A percentile compares a stretch with the other conserved stretches of the same genome.
Evolutionary conservation across 208 protist genomes (phyloP).

Genomic region (Trypanosoma cruzi): DNA sequence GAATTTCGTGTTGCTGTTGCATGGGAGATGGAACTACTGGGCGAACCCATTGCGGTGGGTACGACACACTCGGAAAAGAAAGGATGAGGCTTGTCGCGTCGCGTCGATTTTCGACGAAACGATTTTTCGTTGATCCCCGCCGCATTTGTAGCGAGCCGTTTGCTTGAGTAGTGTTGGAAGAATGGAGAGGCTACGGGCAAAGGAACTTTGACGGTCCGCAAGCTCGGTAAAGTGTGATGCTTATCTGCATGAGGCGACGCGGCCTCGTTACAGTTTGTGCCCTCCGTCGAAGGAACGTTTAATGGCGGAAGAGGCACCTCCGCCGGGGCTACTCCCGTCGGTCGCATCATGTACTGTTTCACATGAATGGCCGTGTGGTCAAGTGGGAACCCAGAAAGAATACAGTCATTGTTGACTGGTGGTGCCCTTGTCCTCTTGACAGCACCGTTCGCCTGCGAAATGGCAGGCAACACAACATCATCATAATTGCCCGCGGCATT

Average conservation of each 20-base stretch:
- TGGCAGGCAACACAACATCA: background rate
- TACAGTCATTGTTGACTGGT: background rate
- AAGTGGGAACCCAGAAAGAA: conserved; percentile 23
- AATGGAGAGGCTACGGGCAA: conserved; percentile 52
- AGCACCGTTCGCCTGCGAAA: background rate
- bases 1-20: background rate
- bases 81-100: background rate
- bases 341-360: conserved; percentile 21
- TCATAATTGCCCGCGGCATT: background rate
- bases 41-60: background rate
- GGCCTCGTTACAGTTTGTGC: background rate
- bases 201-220: conserved; percentile 10
- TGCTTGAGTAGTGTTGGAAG: conserved; percentile 47
- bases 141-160: conserved; percentile 24
- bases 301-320: conserved; percentile 19
- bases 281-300: background rate
- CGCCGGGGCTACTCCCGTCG: background rate
- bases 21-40: background rate
- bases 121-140: background rate
- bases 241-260: background rate
- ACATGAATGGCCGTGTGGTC: background rate
- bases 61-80: background rate
- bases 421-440: background rate
- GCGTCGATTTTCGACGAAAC: background rate
- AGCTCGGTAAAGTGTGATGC: background rate